Percentiles rank a stretch among this genome's conserved stretches.
phyloP scores from a whole-genome alignment of 2,329 filamentous ascomycete species.

The Chaetomiaceae sp. region DNA sequence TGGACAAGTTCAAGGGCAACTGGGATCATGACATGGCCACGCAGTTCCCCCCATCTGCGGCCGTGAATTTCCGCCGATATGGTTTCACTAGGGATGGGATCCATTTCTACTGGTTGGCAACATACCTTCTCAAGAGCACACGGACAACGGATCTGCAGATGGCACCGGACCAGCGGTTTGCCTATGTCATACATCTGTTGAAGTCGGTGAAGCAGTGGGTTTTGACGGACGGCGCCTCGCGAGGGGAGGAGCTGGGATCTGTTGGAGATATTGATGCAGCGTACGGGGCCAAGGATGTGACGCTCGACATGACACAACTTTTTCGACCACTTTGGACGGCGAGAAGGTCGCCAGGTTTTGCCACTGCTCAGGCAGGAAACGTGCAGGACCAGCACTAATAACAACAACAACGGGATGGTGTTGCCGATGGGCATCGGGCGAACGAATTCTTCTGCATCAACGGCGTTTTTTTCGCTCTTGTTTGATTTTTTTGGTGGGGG shows the following conservation, averaged over 20 bases:
- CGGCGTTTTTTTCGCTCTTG: slow-evolving; percentile 24
- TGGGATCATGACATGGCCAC: slow-evolving; percentile 67
- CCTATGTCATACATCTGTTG: slow-evolving; percentile 55
- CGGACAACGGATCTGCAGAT: slow-evolving; percentile 49
- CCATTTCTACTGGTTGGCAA: slow-evolving; percentile 69
- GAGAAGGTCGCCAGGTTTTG: slow-evolving; percentile 39
- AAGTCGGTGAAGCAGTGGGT: slow-evolving; percentile 58
- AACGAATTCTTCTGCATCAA: slow-evolving; percentile 27
- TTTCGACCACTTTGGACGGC: slow-evolving; percentile 56
- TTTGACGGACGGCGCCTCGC: slow-evolving; percentile 56
- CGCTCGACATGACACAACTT: slow-evolving; percentile 65
- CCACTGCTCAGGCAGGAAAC: slow-evolving; percentile 40
- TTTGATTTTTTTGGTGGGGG: slow-evolving; percentile 15
- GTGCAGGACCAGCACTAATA: slow-evolving; percentile 26
- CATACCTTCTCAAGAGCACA: slow-evolving; percentile 57
- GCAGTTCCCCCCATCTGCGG: slow-evolving; percentile 54
- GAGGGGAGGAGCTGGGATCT: slow-evolving; percentile 64
- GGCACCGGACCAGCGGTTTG: slow-evolving; percentile 55
- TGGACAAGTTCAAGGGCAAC: slow-evolving; percentile 67
- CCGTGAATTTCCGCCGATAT: slow-evolving; percentile 50
- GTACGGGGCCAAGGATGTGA: slow-evolving; percentile 59
- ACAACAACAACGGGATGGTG: slow-evolving; percentile 24
- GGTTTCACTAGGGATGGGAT: slow-evolving; percentile 69
- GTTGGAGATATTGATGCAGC: slow-evolving; percentile 63
- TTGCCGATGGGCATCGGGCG: slow-evolving; percentile 2